A percentile compares a stretch with the other conserved stretches of the same genome.
phyloP scores from a whole-genome alignment of 257 asterid genomes.

The Plantago major region DNA sequence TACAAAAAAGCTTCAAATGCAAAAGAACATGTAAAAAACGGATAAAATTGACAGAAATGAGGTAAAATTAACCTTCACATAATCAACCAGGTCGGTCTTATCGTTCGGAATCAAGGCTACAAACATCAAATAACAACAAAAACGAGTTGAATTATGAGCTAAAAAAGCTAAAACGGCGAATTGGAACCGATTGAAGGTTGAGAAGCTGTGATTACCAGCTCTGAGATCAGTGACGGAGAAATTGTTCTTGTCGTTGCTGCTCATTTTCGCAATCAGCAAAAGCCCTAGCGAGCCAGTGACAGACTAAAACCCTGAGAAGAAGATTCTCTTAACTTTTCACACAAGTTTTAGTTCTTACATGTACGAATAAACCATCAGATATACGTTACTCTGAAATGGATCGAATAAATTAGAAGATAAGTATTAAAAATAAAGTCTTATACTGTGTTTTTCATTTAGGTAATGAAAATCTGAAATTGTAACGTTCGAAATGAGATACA shows the following conservation, averaged over 20 bases:
- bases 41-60: not conserved
- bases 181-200: not conserved
- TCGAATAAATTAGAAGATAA: too few species aligned
- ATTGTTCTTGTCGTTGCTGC: not conserved
- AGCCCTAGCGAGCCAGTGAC: not conserved
- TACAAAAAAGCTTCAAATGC: not conserved
- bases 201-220: constrained; percentile 1
- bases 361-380: too few species aligned
- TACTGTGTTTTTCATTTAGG: too few species aligned
- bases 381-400: too few species aligned
- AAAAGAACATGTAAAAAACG: not conserved
- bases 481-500: too few species aligned
- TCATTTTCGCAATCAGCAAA: not conserved
- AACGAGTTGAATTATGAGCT: not conserved
- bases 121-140: not conserved
- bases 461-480: too few species aligned
- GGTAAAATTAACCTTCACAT: constrained; percentile 3
- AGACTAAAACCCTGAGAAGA: not conserved
- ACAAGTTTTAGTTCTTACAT: too few species aligned
- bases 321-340: not conserved
- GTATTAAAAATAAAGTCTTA: too few species aligned
- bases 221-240: not conserved
- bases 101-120: constrained; percentile 2
- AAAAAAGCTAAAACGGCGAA: not conserved
- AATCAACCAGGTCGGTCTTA: constrained; percentile 12